Percentiles rank a stretch among this genome's conserved stretches.
Evolutionary conservation across 371 early-diverging fungal species (phyloP).

Genomic region (Syncephalastrum sp.): DNA sequence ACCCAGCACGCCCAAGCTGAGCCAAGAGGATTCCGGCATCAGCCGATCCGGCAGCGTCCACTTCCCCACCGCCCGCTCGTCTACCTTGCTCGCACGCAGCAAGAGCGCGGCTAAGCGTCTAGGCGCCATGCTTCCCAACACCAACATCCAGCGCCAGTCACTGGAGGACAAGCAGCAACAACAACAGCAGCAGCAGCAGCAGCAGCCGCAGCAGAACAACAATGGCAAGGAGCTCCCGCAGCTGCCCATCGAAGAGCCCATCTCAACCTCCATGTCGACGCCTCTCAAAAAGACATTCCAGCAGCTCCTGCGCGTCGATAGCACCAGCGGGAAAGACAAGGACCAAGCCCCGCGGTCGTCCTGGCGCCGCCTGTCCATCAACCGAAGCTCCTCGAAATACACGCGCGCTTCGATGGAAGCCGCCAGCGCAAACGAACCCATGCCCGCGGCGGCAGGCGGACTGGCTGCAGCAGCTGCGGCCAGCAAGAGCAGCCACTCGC

Average conservation of each 20-base stretch:
- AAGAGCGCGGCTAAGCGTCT: slow-evolving; percentile 24
- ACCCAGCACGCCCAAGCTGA: slow-evolving; percentile 11
- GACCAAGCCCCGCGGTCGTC: slow-evolving; percentile 6
- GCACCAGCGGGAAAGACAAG: slow-evolving; percentile 1
- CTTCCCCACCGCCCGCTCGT: slow-evolving; percentile 14
- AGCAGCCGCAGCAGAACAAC: not conserved
- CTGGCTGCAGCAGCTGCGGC: not conserved
- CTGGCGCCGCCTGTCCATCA: slow-evolving; percentile 20
- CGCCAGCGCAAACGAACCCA: slow-evolving; percentile 8
- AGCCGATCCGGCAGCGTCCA: slow-evolving; percentile 14
- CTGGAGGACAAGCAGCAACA: slow-evolving; percentile 10
- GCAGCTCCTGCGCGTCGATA: slow-evolving; percentile 10
- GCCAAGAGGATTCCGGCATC: slow-evolving; percentile 1
- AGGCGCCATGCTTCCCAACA: slow-evolving; percentile 15
- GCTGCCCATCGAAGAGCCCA: slow-evolving; percentile 9
- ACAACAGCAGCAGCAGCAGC: not conserved
- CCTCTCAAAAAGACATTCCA: slow-evolving; percentile 20
- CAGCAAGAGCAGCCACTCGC: not conserved
- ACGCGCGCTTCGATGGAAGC: slow-evolving; percentile 17
- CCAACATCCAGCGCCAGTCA: slow-evolving; percentile 10
- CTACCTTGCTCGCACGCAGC: slow-evolving; percentile 17
- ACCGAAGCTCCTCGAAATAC: slow-evolving; percentile 8
- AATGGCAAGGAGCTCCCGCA: not conserved
- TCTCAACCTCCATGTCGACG: slow-evolving; percentile 15
- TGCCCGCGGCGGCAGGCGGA: slow-evolving; percentile 8